A percentile compares a stretch with the other conserved stretches of the same genome.
These are phyloP conservation scores for Fusarium fujikuroi DNA, from an alignment of 2,329 filamentous ascomycete genomes.

Conservation along the genomic window DNA sequence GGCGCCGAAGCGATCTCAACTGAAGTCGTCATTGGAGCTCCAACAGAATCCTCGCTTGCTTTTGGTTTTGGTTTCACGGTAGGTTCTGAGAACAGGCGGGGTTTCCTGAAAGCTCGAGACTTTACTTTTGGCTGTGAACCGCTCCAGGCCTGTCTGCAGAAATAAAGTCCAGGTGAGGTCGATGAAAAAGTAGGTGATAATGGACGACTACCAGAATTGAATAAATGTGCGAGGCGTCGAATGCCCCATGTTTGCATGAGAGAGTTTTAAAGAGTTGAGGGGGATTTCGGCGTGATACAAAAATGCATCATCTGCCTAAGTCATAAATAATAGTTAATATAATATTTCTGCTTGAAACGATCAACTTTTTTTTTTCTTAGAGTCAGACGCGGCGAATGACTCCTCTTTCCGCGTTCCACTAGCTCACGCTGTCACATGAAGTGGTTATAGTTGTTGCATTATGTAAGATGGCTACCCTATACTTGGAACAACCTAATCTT, in stretches of 20 bases:
- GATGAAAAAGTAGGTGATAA: not conserved
- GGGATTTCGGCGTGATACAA: not conserved
- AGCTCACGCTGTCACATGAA: slow-evolving; percentile 32
- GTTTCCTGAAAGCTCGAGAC: not conserved
- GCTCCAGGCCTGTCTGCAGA: slow-evolving; percentile 10
- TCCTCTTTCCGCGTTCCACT: slow-evolving; percentile 29
- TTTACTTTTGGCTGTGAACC: not conserved
- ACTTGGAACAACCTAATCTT: not conserved
- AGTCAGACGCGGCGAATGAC: slow-evolving; percentile 29
- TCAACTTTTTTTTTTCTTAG: slow-evolving; percentile 27
- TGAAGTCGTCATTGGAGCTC: slow-evolving; percentile 72
- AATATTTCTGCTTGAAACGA: not conserved
- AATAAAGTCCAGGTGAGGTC: not conserved
- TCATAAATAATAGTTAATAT: slow-evolving; percentile 1
- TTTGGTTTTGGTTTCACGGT: not conserved
- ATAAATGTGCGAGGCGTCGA: slow-evolving; percentile 32
- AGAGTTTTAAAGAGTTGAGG: not conserved
- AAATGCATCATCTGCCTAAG: not conserved
- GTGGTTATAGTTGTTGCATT: not conserved
- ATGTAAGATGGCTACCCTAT: slow-evolving; percentile 11
- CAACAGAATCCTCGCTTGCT: not conserved
- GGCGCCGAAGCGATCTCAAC: slow-evolving; percentile 83
- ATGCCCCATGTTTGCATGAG: slow-evolving; percentile 48
- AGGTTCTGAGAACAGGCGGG: not conserved
- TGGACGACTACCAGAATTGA: slow-evolving; percentile 21